These are phyloP conservation scores for Zopfia rhizophila DNA, from an alignment of 2,329 filamentous ascomycete genomes.

Conservation along the genomic window DNA sequence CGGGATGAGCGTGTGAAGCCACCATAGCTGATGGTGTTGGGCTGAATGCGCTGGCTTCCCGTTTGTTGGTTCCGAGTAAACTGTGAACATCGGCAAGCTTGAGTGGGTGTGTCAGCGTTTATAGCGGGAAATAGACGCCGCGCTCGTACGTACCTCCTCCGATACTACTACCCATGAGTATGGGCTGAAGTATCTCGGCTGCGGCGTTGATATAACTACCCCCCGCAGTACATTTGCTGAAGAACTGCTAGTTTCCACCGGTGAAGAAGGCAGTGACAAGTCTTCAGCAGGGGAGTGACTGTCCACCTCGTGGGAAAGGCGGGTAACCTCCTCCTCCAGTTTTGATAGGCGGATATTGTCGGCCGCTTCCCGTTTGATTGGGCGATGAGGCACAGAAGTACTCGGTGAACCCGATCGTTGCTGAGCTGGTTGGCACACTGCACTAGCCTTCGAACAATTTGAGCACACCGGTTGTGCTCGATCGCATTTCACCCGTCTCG, in stretches of 20 bases:
- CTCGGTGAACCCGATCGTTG: conserved; percentile 12
- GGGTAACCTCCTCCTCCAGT: conserved; percentile 28
- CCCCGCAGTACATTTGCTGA: conserved; percentile 12
- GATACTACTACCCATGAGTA: conserved; percentile 32
- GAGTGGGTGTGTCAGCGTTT: background rate
- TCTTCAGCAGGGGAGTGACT: conserved; percentile 32
- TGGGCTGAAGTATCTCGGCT: conserved; percentile 29
- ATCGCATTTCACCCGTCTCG: conserved; percentile 34
- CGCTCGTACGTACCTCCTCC: conserved; percentile 28
- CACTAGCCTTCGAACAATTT: conserved; percentile 32
- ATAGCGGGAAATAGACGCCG: no score
- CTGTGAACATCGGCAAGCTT: background rate
- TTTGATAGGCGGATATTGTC: conserved; percentile 25
- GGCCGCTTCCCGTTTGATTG: conserved; percentile 21
- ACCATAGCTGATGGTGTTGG: background rate
- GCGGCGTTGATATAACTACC: conserved; percentile 15
- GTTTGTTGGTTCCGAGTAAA: background rate
- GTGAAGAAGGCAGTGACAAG: conserved; percentile 23
- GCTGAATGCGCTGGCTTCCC: background rate
- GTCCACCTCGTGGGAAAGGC: conserved; percentile 29
- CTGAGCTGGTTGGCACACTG: conserved; percentile 29
- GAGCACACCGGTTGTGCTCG: conserved; percentile 34
- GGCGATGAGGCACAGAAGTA: conserved; percentile 13
- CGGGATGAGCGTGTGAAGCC: no score
- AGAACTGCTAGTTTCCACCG: conserved; percentile 10